phyloP scores from a whole-genome alignment of 2,329 filamentous ascomycete species.

The Aspergillus carbonarius region DNA sequence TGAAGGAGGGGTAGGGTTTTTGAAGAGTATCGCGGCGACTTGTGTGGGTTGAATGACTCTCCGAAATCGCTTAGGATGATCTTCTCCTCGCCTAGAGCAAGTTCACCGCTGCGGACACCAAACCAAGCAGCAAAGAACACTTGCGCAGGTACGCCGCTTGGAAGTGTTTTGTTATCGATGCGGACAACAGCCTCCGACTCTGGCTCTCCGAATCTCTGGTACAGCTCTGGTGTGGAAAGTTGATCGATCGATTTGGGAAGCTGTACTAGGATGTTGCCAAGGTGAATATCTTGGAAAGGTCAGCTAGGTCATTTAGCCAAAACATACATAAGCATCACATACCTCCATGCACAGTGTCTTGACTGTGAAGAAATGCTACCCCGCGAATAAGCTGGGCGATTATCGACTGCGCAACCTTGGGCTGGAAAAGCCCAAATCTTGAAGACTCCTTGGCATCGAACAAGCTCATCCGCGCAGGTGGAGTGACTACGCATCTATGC shows the following conservation, averaged over 20 bases:
- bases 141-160: conserved; percentile 18
- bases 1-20: conserved; percentile 28
- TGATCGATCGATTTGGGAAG: conserved; percentile 21
- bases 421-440: conserved; percentile 16
- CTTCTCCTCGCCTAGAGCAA: background rate
- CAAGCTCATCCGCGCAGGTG: conserved; percentile 21
- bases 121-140: background rate
- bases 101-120: background rate
- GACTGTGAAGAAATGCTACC: conserved; percentile 24
- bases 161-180: conserved; percentile 21
- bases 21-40: conserved; percentile 10
- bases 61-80: background rate
- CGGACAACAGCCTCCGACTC: conserved; percentile 22
- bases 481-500: conserved; percentile 23
- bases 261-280: conserved; percentile 26
- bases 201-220: conserved; percentile 23
- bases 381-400: conserved; percentile 23
- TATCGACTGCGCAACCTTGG: conserved; percentile 22
- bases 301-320: background rate
- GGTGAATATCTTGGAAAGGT: conserved; percentile 23
- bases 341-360: conserved; percentile 27
- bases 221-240: conserved; percentile 20
- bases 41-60: background rate
- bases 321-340: conserved; percentile 9
- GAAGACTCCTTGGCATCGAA: conserved; percentile 25